Evolutionary conservation across 73 alveolate genomes (phyloP).

Genomic region (Symbiodinium pilosum): DNA sequence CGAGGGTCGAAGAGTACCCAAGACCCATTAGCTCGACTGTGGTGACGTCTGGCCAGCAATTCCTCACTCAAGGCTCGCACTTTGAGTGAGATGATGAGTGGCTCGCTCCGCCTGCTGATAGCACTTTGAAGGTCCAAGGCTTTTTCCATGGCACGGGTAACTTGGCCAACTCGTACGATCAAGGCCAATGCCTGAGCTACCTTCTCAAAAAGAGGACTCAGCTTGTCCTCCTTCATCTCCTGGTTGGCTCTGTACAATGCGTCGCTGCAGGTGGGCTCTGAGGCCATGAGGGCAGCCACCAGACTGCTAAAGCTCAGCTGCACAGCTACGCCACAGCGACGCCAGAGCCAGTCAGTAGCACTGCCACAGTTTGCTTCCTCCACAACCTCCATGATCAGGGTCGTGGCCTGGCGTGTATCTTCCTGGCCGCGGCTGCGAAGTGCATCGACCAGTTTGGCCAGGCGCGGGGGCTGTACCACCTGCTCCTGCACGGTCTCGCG

Average conservation of each 20-base stretch:
- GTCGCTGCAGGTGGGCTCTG: constrained; percentile 80
- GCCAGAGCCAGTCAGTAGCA: constrained; percentile 32
- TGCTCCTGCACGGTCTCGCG: background rate
- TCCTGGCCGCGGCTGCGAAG: background rate
- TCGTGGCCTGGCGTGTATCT: background rate
- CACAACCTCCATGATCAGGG: background rate
- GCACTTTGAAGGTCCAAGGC: constrained; percentile 19
- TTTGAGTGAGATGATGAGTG: background rate
- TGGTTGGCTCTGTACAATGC: constrained; percentile 53
- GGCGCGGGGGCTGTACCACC: background rate
- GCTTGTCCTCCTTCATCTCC: constrained; percentile 22
- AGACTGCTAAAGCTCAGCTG: constrained; percentile 43
- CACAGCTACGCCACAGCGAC: constrained; percentile 65
- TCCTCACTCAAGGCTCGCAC: constrained; percentile 46
- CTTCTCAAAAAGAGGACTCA: background rate
- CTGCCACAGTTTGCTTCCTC: constrained; percentile 33
- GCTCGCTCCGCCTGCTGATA: constrained; percentile 5
- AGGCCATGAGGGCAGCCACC: constrained; percentile 68
- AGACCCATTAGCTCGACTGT: background rate
- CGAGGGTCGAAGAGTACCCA: constrained; percentile 49
- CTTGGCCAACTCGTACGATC: constrained; percentile 63
- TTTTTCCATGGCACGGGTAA: constrained; percentile 35
- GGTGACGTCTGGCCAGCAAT: constrained; percentile 34
- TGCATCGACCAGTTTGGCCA: background rate
- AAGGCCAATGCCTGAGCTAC: constrained; percentile 34